These are phyloP conservation scores for Leishmania major DNA, from an alignment of 208 protist genomes.

Conservation along the genomic window DNA sequence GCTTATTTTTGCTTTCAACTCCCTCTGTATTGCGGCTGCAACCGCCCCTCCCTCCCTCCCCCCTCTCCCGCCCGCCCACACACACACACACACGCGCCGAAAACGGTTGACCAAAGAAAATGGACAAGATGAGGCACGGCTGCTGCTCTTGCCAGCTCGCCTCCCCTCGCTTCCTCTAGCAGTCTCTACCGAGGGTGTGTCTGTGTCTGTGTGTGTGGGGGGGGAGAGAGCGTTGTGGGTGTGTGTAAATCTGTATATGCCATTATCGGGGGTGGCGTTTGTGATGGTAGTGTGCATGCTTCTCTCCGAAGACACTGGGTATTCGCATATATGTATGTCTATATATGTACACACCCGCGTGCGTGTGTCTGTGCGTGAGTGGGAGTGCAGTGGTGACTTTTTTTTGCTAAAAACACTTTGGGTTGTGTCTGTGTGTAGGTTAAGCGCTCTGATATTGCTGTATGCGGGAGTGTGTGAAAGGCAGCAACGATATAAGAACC, in stretches of 20 bases:
- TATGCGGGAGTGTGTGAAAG: not conserved
- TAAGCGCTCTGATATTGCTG: not conserved
- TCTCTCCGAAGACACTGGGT: not conserved
- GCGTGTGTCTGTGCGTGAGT: slow-evolving; percentile 3
- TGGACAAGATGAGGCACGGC: not conserved
- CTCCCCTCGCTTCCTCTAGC: not conserved
- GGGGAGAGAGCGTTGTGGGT: not conserved
- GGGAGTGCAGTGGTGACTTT: not conserved
- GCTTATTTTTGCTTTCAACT: not conserved
- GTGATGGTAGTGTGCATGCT: not conserved
- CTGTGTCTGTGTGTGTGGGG: not conserved
- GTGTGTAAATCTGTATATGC: not conserved
- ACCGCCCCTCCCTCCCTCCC: not conserved
- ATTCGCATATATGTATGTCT: not conserved
- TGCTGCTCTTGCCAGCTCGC: not conserved
- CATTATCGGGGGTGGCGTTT: not conserved
- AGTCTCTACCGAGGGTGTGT: not conserved
- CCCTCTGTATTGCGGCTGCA: no score
- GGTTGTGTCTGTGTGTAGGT: not conserved
- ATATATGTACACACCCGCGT: slow-evolving; percentile 1
- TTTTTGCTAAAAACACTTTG: not conserved
- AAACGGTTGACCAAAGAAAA: not conserved
- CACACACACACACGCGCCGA: not conserved
- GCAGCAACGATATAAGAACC: no score
- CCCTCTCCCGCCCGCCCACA: no score